These are phyloP conservation scores for Pseudogymnoascus sp. DNA, from an alignment of 2,329 filamentous ascomycete genomes.

Conservation along the genomic window DNA sequence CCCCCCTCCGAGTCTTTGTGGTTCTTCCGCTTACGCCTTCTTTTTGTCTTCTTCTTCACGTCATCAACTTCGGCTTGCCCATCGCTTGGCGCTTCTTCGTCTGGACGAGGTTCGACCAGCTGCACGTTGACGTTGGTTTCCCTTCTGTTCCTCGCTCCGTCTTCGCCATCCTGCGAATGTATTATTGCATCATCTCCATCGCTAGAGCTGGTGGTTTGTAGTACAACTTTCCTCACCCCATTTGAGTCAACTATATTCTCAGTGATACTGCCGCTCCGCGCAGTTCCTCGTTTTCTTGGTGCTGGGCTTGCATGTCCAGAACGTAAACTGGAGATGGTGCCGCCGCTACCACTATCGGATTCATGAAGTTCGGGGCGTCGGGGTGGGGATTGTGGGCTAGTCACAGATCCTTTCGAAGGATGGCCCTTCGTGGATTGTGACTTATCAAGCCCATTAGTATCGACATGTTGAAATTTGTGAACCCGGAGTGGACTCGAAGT, in stretches of 20 bases:
- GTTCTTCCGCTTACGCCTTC: slow-evolving; percentile 6
- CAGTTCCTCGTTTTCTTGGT: slow-evolving; percentile 40
- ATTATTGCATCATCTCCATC: slow-evolving; percentile 15
- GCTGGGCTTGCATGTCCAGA: slow-evolving; percentile 27
- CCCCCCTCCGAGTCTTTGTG: background rate
- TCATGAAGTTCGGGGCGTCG: background rate
- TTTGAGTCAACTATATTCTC: slow-evolving; percentile 70
- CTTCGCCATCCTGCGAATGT: background rate
- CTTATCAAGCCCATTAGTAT: background rate
- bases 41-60: slow-evolving; percentile 5
- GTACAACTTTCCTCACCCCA: slow-evolving; percentile 67
- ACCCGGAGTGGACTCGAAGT: background rate
- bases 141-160: background rate
- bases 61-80: background rate
- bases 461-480: background rate
- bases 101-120: background rate
- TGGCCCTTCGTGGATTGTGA: background rate
- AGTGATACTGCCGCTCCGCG: slow-evolving; percentile 69
- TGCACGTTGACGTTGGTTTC: background rate
- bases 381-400: background rate
- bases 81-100: background rate
- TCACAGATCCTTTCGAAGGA: background rate
- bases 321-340: slow-evolving; percentile 20
- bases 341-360: slow-evolving; percentile 21
- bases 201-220: slow-evolving; percentile 54